Conservation (phyloP, 768 basidiomycete genomes). For the Peribolospora kevripleyi region DNA sequence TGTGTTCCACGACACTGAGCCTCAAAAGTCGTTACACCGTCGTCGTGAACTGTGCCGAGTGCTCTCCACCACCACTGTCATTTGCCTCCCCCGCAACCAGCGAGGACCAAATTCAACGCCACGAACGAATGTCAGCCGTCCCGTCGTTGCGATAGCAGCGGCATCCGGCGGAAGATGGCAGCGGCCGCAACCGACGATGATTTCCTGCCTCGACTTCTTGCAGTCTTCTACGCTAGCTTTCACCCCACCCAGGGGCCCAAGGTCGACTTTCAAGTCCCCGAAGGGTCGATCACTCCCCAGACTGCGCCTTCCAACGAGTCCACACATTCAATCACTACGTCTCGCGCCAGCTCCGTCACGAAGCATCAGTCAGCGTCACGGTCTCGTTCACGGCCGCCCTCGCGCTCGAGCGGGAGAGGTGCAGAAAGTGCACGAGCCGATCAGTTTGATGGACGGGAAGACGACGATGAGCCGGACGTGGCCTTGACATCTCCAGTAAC, state of each 20-base stretch:
- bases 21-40: no score
- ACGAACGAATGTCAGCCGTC: no score
- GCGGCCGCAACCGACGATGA: not conserved
- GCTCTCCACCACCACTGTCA: no score
- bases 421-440: no score
- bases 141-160: no score
- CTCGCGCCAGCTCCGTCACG: slow-evolving; percentile 1
- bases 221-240: slow-evolving; percentile 84
- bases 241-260: slow-evolving; percentile 65
- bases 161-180: no score
- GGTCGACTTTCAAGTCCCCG: slow-evolving; percentile 81
- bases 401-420: not conserved
- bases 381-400: not conserved
- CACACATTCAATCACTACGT: not conserved
- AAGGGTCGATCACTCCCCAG: slow-evolving; percentile 44
- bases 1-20: no score
- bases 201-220: slow-evolving; percentile 40
- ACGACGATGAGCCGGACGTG: not conserved
- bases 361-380: not conserved
- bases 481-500: slow-evolving; percentile 3
- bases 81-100: no score
- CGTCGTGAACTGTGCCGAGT: no score
- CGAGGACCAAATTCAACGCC: no score
- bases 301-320: slow-evolving; percentile 4
- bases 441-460: not conserved